Base-by-base conservation (phyloP, 176 grass and related monocot genomes). In the Thalia dealbata region DNA sequence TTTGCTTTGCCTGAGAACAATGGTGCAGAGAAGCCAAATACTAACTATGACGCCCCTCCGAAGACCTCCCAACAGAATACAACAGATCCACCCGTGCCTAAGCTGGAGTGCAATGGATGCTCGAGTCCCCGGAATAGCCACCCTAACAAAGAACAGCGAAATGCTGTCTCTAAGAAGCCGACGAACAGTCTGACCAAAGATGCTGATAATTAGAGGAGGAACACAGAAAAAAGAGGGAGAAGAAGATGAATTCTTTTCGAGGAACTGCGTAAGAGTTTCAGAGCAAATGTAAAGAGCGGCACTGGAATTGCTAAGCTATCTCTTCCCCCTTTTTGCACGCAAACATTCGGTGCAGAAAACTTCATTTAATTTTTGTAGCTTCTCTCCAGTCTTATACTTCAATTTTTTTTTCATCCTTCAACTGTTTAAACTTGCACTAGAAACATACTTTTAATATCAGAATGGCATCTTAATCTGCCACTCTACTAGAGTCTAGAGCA, bases 1-100 rank as follows among this genome's bases (percentile, higher is more conserved):
- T 46, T 27, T 65, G 26, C 74, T 60, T 71, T 51, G 7, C 64
- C 25, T 7, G 76, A 73, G 30, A 91, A 75, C 50, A 58, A 28
- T 16, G 58, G 70, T 56, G 25, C 27, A 70, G 79, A 78, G 14
- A 81, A 75, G 12, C 58, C 38, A 60, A 77, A 58, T 67, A 22
- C 25, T 21, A 74, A 58, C 46, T 29, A 29, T 25, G 30, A 62
- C 67, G 44, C 61, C 67, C 52, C 70, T 56, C 30, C 29, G 7
- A 44, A 68, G 64, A n/a, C 32, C 6, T 42, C 32, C 64, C 64
- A 15, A 10, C 35, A 41, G 45, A 74, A 76, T 16, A 29, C 12
- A 26, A n/a, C 25, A 14, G 52, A 18, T 58, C n/a, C 44, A 35
- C 45, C 51, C 15, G 38, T 14, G 66, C 51, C 50, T 78, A 23